Conservation (phyloP, 306 rosid species). For the Prunus mira region DNA sequence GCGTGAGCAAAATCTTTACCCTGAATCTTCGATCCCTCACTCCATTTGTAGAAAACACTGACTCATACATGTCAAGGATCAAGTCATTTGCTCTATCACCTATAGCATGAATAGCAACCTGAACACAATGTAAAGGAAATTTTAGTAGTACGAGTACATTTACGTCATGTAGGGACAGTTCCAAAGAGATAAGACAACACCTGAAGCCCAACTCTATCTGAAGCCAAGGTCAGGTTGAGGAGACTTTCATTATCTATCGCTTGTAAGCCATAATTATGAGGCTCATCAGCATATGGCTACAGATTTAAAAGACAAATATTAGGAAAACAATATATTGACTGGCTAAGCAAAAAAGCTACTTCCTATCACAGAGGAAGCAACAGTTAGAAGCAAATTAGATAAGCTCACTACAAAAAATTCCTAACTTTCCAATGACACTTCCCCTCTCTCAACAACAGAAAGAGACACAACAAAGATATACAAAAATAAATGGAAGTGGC, state of each 20-base stretch:
- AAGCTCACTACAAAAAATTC: not conserved
- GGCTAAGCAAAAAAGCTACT: not conserved
- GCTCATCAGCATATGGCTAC: conserved; percentile 71
- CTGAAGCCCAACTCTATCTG: conserved; percentile 79
- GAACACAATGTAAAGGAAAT: conserved; percentile 27
- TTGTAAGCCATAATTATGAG: conserved; percentile 63
- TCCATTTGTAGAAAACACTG: conserved; percentile 61
- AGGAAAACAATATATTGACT: conserved; percentile 1
- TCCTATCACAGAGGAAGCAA: not conserved
- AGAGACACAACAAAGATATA: not conserved
- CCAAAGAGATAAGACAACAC: conserved; percentile 29
- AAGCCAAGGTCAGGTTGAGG: conserved; percentile 60
- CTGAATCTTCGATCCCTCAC: conserved; percentile 76
- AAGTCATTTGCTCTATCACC: conserved; percentile 85
- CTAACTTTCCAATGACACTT: not conserved
- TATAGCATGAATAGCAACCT: conserved; percentile 93
- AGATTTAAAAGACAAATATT: conserved; percentile 25
- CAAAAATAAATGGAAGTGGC: not conserved
- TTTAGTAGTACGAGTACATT: conserved; percentile 15
- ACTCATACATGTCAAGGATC: conserved; percentile 59
- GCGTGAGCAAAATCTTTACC: conserved; percentile 38
- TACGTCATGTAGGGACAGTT: conserved; percentile 1
- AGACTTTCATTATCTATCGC: conserved; percentile 54
- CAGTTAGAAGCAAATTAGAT: not conserved
- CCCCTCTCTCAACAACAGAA: not conserved